Percentiles rank a stretch among this genome's conserved stretches.
phyloP scores from a whole-genome alignment of 495 filamentous ascomycete species.

The Cercophora sp. region DNA sequence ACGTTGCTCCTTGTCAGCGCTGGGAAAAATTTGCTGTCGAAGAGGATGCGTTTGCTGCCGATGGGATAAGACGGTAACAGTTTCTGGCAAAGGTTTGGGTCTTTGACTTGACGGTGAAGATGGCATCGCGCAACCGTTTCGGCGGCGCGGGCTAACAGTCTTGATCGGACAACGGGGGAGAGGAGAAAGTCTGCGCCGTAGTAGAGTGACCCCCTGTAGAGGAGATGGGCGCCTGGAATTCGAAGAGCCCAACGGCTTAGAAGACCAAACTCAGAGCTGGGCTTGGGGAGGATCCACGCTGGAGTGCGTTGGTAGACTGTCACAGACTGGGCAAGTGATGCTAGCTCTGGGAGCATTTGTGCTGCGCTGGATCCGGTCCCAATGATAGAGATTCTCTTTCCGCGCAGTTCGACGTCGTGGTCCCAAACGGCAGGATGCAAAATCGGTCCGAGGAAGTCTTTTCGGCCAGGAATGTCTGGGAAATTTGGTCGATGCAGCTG shows the following conservation, averaged over 20 bases:
- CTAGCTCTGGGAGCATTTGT: neutral
- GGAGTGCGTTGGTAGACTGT: slow-evolving; percentile 1
- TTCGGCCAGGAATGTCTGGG: slow-evolving; percentile 1
- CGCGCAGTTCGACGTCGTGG: neutral
- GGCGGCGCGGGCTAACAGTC: neutral
- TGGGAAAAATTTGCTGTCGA: neutral
- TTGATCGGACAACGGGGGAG: neutral
- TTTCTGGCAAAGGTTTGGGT: neutral
- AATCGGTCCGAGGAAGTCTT: neutral
- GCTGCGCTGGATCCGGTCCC: slow-evolving; percentile 1
- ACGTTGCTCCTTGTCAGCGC: neutral
- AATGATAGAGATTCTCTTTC: neutral
- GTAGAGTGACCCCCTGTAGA: neutral
- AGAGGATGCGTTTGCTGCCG: slow-evolving; percentile 1
- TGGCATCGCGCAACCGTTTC: neutral
- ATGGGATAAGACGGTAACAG: neutral
- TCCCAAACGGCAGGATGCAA: slow-evolving; percentile 1
- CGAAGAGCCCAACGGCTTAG: neutral
- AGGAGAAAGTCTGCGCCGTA: neutral
- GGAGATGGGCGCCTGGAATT: neutral
- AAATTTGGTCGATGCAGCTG: neutral
- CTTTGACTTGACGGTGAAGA: neutral
- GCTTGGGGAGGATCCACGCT: slow-evolving; percentile 1
- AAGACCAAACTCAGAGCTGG: neutral
- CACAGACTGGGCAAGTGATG: neutral